Conservation (phyloP, 306 rosid genomes). For the Prunus padus region DNA sequence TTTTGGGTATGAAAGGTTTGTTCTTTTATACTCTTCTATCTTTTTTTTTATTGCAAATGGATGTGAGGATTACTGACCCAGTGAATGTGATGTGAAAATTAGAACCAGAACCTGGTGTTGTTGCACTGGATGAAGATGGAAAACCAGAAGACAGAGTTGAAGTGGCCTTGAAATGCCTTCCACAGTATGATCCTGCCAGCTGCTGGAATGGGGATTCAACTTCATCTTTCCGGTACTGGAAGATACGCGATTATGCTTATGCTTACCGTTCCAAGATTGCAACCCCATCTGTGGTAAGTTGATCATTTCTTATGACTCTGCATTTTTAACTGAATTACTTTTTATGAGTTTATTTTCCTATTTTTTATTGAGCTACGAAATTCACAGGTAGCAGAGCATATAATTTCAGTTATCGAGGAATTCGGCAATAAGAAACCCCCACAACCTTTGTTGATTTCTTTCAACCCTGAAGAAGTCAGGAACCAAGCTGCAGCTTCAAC, state of each 20-base stretch:
- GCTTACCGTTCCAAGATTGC: slow-evolving; percentile 71
- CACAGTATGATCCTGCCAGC: slow-evolving; percentile 59
- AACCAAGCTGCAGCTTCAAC: slow-evolving; percentile 88
- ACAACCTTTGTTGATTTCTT: slow-evolving; percentile 70
- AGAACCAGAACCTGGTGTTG: slow-evolving; percentile 68
- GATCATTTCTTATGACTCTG: slow-evolving; percentile 10
- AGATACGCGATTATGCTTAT: slow-evolving; percentile 89
- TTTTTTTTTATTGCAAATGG: background rate
- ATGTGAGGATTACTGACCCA: background rate
- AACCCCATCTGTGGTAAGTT: slow-evolving; percentile 71
- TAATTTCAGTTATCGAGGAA: slow-evolving; percentile 65
- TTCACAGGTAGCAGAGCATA: slow-evolving; percentile 67
- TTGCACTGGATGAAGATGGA: slow-evolving; percentile 64
- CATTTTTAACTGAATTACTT: slow-evolving; percentile 21
- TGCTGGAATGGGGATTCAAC: slow-evolving; percentile 36
- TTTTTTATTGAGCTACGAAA: slow-evolving; percentile 1
- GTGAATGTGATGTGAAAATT: slow-evolving; percentile 31
- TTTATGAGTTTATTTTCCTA: background rate
- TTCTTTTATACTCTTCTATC: background rate
- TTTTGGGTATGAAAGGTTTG: slow-evolving; percentile 16
- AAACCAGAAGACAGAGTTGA: slow-evolving; percentile 71
- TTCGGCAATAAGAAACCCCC: slow-evolving; percentile 50
- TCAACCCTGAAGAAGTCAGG: slow-evolving; percentile 71
- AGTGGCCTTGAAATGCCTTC: slow-evolving; percentile 76
- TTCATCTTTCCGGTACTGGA: slow-evolving; percentile 72